Evolutionary conservation across 768 basidiomycete species (phyloP).

Genomic region (Collybia nuda): DNA sequence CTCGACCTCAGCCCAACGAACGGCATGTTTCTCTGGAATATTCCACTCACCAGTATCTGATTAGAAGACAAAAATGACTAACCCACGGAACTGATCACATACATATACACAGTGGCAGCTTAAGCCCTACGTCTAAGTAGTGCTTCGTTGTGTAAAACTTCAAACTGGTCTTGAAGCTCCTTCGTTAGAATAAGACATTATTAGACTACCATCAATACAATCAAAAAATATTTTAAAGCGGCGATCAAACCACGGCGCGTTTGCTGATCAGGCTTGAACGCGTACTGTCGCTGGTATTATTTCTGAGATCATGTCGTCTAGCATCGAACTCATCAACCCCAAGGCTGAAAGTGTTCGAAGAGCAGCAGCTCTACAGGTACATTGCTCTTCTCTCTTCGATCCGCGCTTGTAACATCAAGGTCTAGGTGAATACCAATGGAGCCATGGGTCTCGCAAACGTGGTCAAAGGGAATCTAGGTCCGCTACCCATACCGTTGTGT

Average conservation of each 20-base stretch:
- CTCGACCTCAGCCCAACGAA: too few relatives aligned
- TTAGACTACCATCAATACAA: too few relatives aligned
- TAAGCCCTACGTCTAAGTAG: too few relatives aligned
- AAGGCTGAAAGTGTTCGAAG: conserved; percentile 92
- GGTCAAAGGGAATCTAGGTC: conserved; percentile 96
- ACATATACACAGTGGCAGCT: too few relatives aligned
- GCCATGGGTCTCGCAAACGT: conserved; percentile 97
- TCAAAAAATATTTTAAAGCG: conserved; percentile 18
- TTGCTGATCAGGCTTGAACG: conserved; percentile 16
- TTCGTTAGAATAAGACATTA: too few relatives aligned
- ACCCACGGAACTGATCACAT: too few relatives aligned
- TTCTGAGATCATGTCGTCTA: conserved; percentile 53
- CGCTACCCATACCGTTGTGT: conserved; percentile 16
- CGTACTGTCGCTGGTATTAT: conserved; percentile 18
- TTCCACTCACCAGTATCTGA: too few relatives aligned
- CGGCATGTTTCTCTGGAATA: too few relatives aligned
- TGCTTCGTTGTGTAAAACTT: too few relatives aligned
- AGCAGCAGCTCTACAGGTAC: conserved; percentile 87
- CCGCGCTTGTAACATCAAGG: conserved; percentile 13
- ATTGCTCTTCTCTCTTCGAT: background rate
- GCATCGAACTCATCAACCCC: conserved; percentile 95
- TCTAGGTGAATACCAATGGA: conserved; percentile 86
- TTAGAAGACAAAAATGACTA: background rate
- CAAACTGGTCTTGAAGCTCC: too few relatives aligned
- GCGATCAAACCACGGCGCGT: conserved; percentile 25